phyloP scores from a whole-genome alignment of 164 flowering plant species.

The Liriodendron chinense region DNA sequence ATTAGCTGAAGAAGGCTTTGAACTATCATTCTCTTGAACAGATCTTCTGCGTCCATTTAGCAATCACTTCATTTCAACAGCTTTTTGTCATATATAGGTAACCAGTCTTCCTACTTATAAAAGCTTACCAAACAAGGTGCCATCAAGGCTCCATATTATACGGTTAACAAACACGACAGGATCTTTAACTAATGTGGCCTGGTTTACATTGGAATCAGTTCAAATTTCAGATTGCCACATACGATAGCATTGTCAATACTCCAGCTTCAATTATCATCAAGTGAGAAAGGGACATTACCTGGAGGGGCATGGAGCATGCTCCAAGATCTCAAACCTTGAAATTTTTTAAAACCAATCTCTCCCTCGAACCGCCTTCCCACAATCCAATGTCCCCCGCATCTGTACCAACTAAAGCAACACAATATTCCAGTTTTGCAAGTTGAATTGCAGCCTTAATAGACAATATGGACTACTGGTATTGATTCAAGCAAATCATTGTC shows the following conservation, averaged over 20 bases:
- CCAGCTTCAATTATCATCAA: too few relatives aligned
- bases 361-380: constrained; percentile 76
- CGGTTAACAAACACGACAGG: constrained; percentile 68
- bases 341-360: constrained; percentile 47
- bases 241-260: not conserved
- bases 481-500: too few relatives aligned
- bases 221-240: not conserved
- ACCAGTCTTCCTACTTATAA: too few relatives aligned
- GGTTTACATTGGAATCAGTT: constrained; percentile 11
- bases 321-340: constrained; percentile 82
- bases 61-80: not conserved
- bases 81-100: not conserved
- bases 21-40: too few relatives aligned
- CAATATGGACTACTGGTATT: too few relatives aligned
- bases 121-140: constrained; percentile 69
- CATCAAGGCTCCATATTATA: constrained; percentile 89
- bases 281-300: too few relatives aligned
- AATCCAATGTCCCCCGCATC: constrained; percentile 67
- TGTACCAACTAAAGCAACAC: constrained; percentile 70
- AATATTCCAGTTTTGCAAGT: too few relatives aligned
- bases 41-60: too few relatives aligned
- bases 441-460: too few relatives aligned
- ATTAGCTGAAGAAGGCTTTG: too few relatives aligned
- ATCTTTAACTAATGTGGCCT: constrained; percentile 59
- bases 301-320: constrained; percentile 58